Conservation (phyloP, 352 stramenopile genomes). For the Peronospora destructor region DNA sequence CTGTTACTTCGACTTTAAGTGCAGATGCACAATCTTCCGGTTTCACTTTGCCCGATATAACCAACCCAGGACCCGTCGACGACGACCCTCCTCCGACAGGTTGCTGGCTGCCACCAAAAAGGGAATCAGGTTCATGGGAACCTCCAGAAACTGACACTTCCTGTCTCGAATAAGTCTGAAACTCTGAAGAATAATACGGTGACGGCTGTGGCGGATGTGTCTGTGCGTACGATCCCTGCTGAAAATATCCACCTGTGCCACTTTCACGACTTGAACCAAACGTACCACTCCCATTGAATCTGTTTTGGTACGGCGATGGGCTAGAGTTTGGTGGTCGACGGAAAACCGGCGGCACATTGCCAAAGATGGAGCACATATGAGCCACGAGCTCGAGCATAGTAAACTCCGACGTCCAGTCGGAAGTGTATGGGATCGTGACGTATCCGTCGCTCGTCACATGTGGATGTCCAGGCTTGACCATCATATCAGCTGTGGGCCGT, state of each 20-base stretch:
- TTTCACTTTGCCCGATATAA: conserved; percentile 6
- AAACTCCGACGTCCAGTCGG: conserved; percentile 77
- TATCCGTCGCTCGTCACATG: conserved; percentile 83
- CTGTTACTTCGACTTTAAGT: conserved; percentile 66
- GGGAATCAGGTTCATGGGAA: conserved; percentile 23
- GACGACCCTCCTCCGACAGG: conserved; percentile 9
- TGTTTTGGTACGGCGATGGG: conserved; percentile 29
- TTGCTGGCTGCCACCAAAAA: conserved; percentile 41
- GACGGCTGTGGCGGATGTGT: conserved; percentile 28
- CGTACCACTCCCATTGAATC: conserved; percentile 25
- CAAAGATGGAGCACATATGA: conserved; percentile 87
- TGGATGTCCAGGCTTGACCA: conserved; percentile 81
- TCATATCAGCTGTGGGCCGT: conserved; percentile 78
- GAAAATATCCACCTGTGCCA: conserved; percentile 40
- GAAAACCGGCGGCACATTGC: conserved; percentile 81
- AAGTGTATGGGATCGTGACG: conserved; percentile 81
- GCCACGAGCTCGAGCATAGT: conserved; percentile 80
- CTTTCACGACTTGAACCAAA: conserved; percentile 12
- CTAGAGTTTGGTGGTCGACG: conserved; percentile 46
- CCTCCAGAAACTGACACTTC: conserved; percentile 12
- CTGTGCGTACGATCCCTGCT: conserved; percentile 32
- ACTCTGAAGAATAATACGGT: conserved; percentile 28
- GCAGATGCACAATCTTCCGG: conserved; percentile 41
- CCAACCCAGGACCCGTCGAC: conserved; percentile 18
- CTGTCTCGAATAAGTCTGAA: conserved; percentile 24